Evolutionary conservation across 805 yeast species (phyloP), one percentile per base, ranked within the genome.

Genomic region (Kluyveromyces wickerhamii): DNA sequence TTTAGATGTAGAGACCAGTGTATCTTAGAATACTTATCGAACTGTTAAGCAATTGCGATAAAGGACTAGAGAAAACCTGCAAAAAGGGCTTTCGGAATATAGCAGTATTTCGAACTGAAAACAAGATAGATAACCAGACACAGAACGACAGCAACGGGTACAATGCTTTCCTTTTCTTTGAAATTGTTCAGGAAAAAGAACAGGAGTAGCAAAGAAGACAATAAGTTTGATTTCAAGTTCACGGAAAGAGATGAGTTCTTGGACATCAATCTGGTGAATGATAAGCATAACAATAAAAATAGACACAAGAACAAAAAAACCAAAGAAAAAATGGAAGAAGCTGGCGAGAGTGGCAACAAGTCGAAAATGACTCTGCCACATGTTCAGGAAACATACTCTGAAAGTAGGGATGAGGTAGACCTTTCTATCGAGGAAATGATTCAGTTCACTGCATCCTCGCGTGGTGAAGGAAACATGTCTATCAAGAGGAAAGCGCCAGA

Each of bases 381-480:
- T 7, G 15, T 8, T 8, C 7, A 7, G 15, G 18, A 26, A 14
- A n/a, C n/a, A n/a, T 24, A 24, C 6, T 4, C 13, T 7, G 27
- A 24, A 5, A 17, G 3, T 4, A 5, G 10, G 3, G 26, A 13
- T n/a, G 33, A 30, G 16, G 33, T 15, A 14, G 33, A 30, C 14
- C 17, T 30, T 15, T 30, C 33, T 5, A 26, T 30, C 2, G 19
- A 19, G 14, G 33, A 30, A 15, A 30, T 30, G 33, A 30, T 30
- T 22, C 7, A 21, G 17, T 30, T 30, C 14, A 16, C 12, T 6
- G 15, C 11, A 20, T 9, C 5, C 7, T 17, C 11, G 14, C 11
- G 16, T 6, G 16, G 25, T 11, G 27, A 9, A n/a, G 8, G 10
- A 7, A 24, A 7, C 10, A 9, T 24, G 27, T 24, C 27, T 7